Base-by-base conservation (phyloP, 1,284 basidiomycete genomes). In the Puccinia sorghi region DNA sequence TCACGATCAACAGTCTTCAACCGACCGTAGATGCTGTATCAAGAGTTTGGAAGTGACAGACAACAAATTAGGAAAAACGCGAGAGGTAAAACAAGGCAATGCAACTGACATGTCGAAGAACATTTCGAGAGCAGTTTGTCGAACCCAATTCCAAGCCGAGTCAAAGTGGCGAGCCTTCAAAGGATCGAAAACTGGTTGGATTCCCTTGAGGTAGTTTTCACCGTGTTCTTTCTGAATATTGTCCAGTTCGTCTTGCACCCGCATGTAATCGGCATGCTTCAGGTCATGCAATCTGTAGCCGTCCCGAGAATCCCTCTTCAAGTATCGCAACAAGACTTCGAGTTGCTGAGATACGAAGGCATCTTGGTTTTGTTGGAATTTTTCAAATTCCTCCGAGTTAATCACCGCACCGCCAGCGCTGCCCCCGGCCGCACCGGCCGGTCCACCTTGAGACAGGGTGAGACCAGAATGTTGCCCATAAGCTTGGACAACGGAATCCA, bases 61-160 rank as follows among this genome's bases (percentile, higher is more conserved):
- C 17, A 69, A 7, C 4, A 52, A 17, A 9, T 73, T 78, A 61
- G 98, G 93, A 80, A 93, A 87, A 56, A 98, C 88, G 37, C 94
- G 93, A 81, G 59, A 70, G 2, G 6, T 15, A 59, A 25, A 32
- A 32, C 32, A 32, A 39, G 39, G 25, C 5, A 22, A 46, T 43
- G 9, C 6, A 5, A 76, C 74, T 56, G 13, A 76, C 67, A 79
- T 79, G 50, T 79, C 76, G 43, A 71, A 79, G 37, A 72, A 79
- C 67, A 79, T 79, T 50, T 79, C 76, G 15, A 79, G 56, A 8
- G 76, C 76, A 0, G 76, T 79, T 79, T 84, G 84, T 82, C 96
- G 91, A 72, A 93, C 94, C 97, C 96, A 99, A 85, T 99, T 99
- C 96, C 96, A 99, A 13, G 92, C 94, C 12, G 94, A 97, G 85